These are phyloP conservation scores for Ananas comosus DNA, from an alignment of 176 grass and related monocot species.

Conservation along the genomic window DNA sequence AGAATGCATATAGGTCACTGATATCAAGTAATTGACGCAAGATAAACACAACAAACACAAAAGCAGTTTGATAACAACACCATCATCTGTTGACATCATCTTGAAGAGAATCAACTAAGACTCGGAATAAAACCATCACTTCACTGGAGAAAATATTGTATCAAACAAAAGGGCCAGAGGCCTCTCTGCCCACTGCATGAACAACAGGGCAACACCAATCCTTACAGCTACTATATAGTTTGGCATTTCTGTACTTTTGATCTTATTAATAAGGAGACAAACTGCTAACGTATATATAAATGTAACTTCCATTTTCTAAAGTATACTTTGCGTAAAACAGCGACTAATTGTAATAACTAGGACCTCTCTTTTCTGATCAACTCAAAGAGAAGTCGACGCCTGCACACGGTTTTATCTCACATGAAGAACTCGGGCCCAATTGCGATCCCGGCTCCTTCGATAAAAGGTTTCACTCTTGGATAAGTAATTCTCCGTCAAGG, in stretches of 20 bases:
- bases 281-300: neutral
- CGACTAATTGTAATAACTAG: neutral
- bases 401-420: conserved; percentile 56
- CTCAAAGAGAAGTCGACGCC: conserved; percentile 28
- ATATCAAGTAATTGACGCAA: neutral
- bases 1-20: too few species aligned
- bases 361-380: neutral
- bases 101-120: neutral
- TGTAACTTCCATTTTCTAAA: too few species aligned
- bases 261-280: neutral
- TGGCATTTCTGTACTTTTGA: neutral
- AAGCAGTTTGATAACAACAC: neutral
- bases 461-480: conserved; percentile 10
- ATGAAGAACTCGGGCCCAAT: conserved; percentile 18
- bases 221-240: neutral
- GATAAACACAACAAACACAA: neutral
- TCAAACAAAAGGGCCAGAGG: neutral
- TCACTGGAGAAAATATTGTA: neutral
- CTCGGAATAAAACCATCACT: neutral
- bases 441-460: conserved; percentile 25
- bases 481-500: neutral
- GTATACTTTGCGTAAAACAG: neutral
- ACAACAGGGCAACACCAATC: neutral
- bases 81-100: neutral
- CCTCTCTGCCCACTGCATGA: neutral